Conservation (phyloP, 805 yeast species). For the Teunomyces pallodes region DNA sequence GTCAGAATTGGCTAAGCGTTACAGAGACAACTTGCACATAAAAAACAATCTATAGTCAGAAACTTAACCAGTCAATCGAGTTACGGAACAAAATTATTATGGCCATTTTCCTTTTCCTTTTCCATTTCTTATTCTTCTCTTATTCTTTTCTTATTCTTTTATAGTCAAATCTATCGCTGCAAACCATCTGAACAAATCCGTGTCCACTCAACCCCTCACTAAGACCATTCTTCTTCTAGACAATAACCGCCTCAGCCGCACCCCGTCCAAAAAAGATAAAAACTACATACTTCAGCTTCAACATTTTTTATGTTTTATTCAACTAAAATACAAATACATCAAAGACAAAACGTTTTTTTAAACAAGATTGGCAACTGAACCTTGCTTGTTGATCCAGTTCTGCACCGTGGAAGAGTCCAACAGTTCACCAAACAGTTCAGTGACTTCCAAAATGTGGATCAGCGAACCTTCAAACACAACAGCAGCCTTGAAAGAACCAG, state of each 20-base stretch:
- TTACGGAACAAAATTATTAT: no score
- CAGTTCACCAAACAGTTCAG: slow-evolving; percentile 53
- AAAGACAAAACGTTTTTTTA: background rate
- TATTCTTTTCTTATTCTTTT: no score
- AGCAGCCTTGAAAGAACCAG: slow-evolving; percentile 81
- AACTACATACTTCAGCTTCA: slow-evolving; percentile 51
- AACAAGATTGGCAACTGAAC: slow-evolving; percentile 40
- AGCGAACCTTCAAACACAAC: slow-evolving; percentile 64
- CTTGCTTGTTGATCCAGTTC: slow-evolving; percentile 54
- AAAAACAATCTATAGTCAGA: no score
- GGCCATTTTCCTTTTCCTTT: no score
- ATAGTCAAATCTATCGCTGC: no score
- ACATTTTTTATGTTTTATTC: slow-evolving; percentile 9
- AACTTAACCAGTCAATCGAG: no score
- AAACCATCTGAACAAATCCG: no score
- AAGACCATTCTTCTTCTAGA: no score
- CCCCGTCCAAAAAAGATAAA: slow-evolving; percentile 9
- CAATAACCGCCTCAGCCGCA: slow-evolving; percentile 20
- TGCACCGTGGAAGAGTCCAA: slow-evolving; percentile 54
- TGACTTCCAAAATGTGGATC: slow-evolving; percentile 61
- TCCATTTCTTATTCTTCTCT: no score
- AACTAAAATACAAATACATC: background rate
- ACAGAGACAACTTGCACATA: no score
- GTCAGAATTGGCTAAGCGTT: no score
- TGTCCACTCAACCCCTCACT: no score